Percentiles rank a stretch among this genome's conserved stretches.
phyloP scores from a whole-genome alignment of 2,329 filamentous ascomycete genomes.

The Ceratocystis ficicola region DNA sequence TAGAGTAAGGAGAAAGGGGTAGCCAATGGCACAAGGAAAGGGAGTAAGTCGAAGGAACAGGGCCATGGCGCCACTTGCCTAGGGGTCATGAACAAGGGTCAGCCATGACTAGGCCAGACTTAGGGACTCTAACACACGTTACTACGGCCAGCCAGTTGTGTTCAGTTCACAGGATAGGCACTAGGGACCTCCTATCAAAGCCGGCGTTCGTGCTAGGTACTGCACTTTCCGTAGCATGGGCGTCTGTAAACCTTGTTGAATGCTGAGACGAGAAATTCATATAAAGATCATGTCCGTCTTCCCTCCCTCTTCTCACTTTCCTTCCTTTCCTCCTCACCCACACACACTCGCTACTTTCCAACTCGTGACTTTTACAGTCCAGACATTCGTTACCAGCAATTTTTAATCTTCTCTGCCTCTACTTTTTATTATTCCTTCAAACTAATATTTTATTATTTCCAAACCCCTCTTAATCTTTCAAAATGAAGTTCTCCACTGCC shows the following conservation, averaged over 20 bases:
- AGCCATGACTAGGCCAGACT: neutral
- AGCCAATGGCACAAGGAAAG: constrained; percentile 4
- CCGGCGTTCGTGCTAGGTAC: constrained; percentile 15
- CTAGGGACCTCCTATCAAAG: constrained; percentile 7
- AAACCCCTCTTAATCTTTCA: constrained; percentile 40
- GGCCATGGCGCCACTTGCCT: neutral
- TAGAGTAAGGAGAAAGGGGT: constrained; percentile 3
- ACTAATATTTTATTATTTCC: constrained; percentile 29
- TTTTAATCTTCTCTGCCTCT: constrained; percentile 23
- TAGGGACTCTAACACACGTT: neutral
- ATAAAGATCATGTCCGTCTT: constrained; percentile 39
- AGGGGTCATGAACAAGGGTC: neutral
- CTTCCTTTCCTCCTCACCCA: constrained; percentile 36
- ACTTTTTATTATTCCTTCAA: constrained; percentile 34
- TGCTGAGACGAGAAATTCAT: constrained; percentile 24
- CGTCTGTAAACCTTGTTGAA: constrained; percentile 3
- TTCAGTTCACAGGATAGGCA: neutral
- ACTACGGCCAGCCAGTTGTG: neutral
- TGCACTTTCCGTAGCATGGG: constrained; percentile 23
- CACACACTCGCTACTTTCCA: constrained; percentile 32
- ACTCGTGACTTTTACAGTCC: constrained; percentile 20
- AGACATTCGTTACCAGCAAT: constrained; percentile 22
- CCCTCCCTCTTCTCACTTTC: constrained; percentile 27
- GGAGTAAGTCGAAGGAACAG: neutral
- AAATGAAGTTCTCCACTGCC: constrained; percentile 53